phyloP scores from a whole-genome alignment of 2,329 filamentous ascomycete species.

The Fusarium oxysporum region DNA sequence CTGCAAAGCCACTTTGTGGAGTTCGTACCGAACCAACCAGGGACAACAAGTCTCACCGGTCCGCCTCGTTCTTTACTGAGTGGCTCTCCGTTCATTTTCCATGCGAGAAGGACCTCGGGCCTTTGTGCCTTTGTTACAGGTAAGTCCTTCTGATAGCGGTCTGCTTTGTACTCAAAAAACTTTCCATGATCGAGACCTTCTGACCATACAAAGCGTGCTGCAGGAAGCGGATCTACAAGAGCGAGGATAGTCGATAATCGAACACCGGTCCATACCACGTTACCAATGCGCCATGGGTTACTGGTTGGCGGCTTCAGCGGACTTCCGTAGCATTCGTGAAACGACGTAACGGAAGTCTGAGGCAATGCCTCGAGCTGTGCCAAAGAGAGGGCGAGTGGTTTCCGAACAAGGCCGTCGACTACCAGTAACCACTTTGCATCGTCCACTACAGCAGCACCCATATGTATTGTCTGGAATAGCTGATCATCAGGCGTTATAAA shows the following conservation, averaged over 20 bases:
- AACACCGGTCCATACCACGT: conserved; percentile 14
- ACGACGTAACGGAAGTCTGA: background rate
- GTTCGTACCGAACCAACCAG: conserved; percentile 25
- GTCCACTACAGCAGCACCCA: conserved; percentile 11
- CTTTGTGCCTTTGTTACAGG: background rate
- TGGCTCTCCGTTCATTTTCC: background rate
- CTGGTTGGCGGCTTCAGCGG: background rate
- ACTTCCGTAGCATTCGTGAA: conserved; percentile 27
- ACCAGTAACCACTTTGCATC: background rate
- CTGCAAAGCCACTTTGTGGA: conserved; percentile 23
- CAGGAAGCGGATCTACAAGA: background rate
- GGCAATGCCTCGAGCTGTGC: conserved; percentile 1
- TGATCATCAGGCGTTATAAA: background rate
- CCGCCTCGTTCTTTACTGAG: conserved; percentile 17
- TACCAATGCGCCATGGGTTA: conserved; percentile 11
- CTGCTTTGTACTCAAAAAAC: conserved; percentile 5
- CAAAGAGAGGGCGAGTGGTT: background rate
- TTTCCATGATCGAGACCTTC: conserved; percentile 7
- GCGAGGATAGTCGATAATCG: background rate
- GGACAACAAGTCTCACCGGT: conserved; percentile 9
- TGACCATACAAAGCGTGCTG: conserved; percentile 14
- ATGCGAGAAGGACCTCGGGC: background rate
- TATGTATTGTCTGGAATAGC: conserved; percentile 20
- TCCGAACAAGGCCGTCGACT: background rate
- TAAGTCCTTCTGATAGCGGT: conserved; percentile 21